Base-by-base conservation (phyloP, 768 basidiomycete genomes). In the Mycena alexandri region DNA sequence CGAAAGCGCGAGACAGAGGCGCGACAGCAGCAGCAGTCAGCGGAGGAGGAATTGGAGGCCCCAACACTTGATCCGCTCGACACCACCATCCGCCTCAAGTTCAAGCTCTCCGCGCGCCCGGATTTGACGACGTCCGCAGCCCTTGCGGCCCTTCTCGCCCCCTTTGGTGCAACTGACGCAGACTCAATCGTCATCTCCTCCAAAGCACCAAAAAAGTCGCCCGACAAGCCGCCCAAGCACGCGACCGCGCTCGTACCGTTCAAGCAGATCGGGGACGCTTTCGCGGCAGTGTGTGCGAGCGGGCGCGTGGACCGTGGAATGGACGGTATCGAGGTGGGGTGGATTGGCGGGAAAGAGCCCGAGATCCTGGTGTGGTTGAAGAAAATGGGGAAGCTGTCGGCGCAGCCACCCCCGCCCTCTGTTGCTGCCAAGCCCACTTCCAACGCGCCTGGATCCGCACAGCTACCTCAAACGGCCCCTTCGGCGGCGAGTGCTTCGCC, bases 321-420 rank as follows among this genome's bases (percentile, higher is more conserved):
- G 63, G 82, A 82, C 5, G 88, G 86, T 17, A 82, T 95, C 55
- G 92, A 93, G 52, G 84, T 93, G 0, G 78, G 82, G 0, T 95
- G 94, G 93, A 89, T 88, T 17, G 90, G 85, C 47, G 90, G 90
- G 13, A 85, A 85, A 71, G 93, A 94, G 70, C 94, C 94, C 2
- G 86, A 83, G 48, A 87, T 93, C 65, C 77, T 94, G 53, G 85
- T 79, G 11, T 93, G 91, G 91, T 77, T 94, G 71, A 90, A 89
- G 79, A 87, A 86, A 76, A 87, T 85, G 81, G 91, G 93, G 16
- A 88, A 89, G 71, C 79, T 91, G n/a, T 84, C 85, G 11, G 71
- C 75, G 33, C 65, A 73, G 36, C 55, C 72, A 25, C 66, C 71
- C 25, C 65, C 71, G 24, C 67, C 69, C 16, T 56, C 73, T 21